These are phyloP conservation scores for Globisporangium apiculatum DNA, from an alignment of 352 stramenopile species.

Conservation along the genomic window DNA sequence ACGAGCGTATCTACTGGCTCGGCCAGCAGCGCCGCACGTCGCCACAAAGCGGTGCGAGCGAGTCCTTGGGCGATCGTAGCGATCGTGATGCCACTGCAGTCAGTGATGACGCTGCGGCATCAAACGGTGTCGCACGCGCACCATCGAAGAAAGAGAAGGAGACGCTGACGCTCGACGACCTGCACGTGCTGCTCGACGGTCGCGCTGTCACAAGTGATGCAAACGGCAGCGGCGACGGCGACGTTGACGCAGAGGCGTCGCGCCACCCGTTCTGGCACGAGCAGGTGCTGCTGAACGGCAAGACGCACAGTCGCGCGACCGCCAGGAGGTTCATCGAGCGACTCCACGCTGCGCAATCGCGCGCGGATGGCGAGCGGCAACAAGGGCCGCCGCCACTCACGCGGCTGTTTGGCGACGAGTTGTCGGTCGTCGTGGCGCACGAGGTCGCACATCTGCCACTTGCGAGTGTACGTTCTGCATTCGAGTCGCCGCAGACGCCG, in stretches of 20 bases:
- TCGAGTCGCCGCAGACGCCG: conserved; percentile 1
- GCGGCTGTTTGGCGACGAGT: conserved; percentile 19
- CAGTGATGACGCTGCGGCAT: not conserved
- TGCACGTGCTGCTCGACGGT: conserved; percentile 34
- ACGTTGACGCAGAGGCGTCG: not conserved
- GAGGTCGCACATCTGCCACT: conserved; percentile 1
- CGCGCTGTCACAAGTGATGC: not conserved
- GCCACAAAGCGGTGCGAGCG: not conserved
- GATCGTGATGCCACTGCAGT: too few species aligned
- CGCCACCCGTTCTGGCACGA: conserved; percentile 38
- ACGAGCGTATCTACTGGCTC: conserved; percentile 81
- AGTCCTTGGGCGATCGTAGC: too few species aligned
- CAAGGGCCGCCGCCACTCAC: conserved; percentile 7
- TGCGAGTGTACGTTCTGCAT: not conserved
- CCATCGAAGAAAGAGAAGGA: conserved; percentile 47
- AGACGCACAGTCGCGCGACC: conserved; percentile 17
- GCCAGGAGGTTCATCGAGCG: conserved; percentile 32
- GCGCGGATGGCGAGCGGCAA: conserved; percentile 9
- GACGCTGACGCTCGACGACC: conserved; percentile 40
- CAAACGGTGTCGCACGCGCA: conserved; percentile 14
- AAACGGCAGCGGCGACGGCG: not conserved
- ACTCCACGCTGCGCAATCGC: conserved; percentile 23
- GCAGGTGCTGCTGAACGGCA: conserved; percentile 32
- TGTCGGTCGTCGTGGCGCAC: conserved; percentile 13
- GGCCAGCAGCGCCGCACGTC: conserved; percentile 15